A percentile compares a stretch with the other conserved stretches of the same genome.
Evolutionary conservation across 306 rosid genomes (phyloP).

Genomic region (Carpinus viminea): DNA sequence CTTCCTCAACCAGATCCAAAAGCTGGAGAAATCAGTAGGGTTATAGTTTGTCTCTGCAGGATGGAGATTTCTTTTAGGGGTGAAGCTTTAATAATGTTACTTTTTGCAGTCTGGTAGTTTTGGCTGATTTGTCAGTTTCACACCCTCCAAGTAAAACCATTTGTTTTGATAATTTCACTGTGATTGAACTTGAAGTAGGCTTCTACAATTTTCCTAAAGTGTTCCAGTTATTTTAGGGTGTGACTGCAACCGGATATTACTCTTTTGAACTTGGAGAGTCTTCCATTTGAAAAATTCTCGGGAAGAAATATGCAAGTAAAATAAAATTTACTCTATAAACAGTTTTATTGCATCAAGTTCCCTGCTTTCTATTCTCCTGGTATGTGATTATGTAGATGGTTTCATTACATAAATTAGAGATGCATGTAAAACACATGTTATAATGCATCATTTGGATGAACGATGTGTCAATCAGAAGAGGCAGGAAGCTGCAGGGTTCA

Average conservation of each 20-base stretch:
- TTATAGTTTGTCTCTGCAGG: constrained; percentile 41
- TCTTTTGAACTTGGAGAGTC: constrained; percentile 28
- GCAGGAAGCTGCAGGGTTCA: too few relatives aligned
- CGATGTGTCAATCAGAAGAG: too few relatives aligned
- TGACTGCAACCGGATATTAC: constrained; percentile 31
- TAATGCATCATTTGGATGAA: too few relatives aligned
- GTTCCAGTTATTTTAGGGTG: constrained; percentile 42
- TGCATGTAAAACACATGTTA: too few relatives aligned
- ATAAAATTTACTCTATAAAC: not conserved
- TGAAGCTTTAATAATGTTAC: constrained; percentile 49
- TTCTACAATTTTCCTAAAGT: constrained; percentile 25
- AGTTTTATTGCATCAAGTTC: constrained; percentile 18
- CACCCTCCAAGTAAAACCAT: too few relatives aligned
- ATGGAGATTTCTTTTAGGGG: constrained; percentile 30
- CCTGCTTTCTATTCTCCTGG: not conserved
- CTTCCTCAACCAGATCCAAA: constrained; percentile 91
- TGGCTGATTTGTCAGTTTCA: constrained; percentile 27
- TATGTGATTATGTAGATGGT: too few relatives aligned
- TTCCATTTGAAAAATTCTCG: constrained; percentile 20
- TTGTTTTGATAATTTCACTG: constrained; percentile 32
- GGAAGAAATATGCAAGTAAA: constrained; percentile 25
- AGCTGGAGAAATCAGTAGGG: constrained; percentile 59
- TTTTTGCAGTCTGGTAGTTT: constrained; percentile 43
- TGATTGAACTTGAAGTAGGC: constrained; percentile 34
- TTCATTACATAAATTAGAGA: too few relatives aligned